These are phyloP conservation scores for Monosiga brevicollis DNA, from an alignment of 78 protist species.

Conservation along the genomic window DNA sequence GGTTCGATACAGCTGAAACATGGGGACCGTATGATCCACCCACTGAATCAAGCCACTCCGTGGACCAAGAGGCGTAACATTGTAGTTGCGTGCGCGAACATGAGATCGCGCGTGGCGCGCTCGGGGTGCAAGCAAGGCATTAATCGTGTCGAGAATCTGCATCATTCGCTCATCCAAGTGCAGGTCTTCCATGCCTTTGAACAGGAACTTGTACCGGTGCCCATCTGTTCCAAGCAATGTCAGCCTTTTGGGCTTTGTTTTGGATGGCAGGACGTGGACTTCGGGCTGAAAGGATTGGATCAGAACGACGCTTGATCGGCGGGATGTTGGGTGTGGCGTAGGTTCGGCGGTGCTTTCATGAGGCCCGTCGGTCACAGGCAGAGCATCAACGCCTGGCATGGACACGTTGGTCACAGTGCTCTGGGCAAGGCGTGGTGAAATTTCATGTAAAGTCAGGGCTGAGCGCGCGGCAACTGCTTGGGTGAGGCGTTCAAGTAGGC, in stretches of 20 bases:
- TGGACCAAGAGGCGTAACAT: constrained; percentile 70
- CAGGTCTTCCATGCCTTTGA: constrained; percentile 81
- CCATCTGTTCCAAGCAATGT: constrained; percentile 65
- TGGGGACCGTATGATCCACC: constrained; percentile 67
- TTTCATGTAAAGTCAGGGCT: not conserved
- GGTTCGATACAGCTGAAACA: constrained; percentile 52
- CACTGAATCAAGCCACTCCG: constrained; percentile 77
- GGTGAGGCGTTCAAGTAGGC: not conserved
- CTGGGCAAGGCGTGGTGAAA: not conserved
- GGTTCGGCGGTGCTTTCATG: too few relatives aligned
- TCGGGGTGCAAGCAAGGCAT: constrained; percentile 33
- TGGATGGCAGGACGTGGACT: constrained; percentile 55
- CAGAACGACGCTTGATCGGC: too few relatives aligned
- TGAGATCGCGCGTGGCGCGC: too few relatives aligned
- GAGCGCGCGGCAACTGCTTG: not conserved
- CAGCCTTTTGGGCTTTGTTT: constrained; percentile 78
- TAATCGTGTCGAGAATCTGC: constrained; percentile 66
- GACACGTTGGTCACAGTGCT: not conserved
- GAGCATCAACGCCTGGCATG: not conserved
- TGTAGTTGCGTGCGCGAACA: constrained; percentile 52
- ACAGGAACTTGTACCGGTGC: constrained; percentile 35
- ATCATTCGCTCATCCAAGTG: constrained; percentile 82
- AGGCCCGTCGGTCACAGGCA: too few relatives aligned
- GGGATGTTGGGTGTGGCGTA: too few relatives aligned
- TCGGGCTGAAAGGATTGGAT: too few relatives aligned